phyloP scores from a whole-genome alignment of 148 eudicot genomes.

The Camellia sinensis region DNA sequence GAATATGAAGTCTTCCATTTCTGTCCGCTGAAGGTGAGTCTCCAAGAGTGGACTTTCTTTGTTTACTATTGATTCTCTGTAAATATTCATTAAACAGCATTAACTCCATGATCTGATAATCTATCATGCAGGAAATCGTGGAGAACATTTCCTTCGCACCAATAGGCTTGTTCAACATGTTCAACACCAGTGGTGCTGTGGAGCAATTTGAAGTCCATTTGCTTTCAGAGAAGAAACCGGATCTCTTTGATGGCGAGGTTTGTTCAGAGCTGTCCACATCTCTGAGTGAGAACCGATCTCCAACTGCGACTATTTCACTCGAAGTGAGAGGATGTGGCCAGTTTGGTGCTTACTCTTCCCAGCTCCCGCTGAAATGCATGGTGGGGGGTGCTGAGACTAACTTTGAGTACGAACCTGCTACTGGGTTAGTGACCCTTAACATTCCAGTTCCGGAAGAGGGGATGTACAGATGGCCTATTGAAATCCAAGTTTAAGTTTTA shows the following conservation, averaged over 20 bases:
- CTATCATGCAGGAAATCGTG: constrained; percentile 50
- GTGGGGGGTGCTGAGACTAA: constrained; percentile 37
- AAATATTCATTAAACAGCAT: not conserved
- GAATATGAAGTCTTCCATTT: constrained; percentile 87
- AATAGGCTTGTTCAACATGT: constrained; percentile 86
- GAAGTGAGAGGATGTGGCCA: constrained; percentile 78
- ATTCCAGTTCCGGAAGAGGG: constrained; percentile 66
- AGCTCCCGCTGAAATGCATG: constrained; percentile 54
- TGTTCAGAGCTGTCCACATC: too few species aligned
- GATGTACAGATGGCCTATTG: constrained; percentile 71
- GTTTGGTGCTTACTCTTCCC: constrained; percentile 74
- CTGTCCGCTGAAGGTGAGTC: constrained; percentile 67
- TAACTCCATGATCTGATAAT: constrained; percentile 1
- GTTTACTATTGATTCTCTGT: not conserved
- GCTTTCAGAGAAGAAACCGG: too few species aligned
- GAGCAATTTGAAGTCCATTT: constrained; percentile 45
- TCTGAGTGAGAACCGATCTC: constrained; percentile 24
- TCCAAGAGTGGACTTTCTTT: not conserved
- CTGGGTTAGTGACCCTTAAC: constrained; percentile 49
- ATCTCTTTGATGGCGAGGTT: too few species aligned
- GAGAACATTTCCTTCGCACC: constrained; percentile 69
- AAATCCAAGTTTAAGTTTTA: constrained; percentile 48
- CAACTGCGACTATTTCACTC: constrained; percentile 44
- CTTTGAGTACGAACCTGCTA: constrained; percentile 46
- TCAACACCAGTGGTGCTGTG: constrained; percentile 75